A percentile compares a stretch with the other conserved stretches of the same genome.
These are phyloP conservation scores for Striga hermonthica DNA, from an alignment of 305 asterid species.

Conservation along the genomic window DNA sequence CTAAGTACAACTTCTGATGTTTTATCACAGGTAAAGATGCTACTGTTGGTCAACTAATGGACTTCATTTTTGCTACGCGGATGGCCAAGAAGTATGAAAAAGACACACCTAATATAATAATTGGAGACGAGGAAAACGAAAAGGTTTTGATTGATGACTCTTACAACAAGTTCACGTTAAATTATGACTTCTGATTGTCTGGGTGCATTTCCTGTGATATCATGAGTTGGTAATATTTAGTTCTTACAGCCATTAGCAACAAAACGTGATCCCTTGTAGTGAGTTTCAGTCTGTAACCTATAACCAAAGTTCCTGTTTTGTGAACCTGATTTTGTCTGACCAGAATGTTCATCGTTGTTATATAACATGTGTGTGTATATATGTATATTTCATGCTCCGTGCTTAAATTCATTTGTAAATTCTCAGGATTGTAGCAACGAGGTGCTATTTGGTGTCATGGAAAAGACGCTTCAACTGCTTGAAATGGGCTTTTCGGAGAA, in stretches of 20 bases:
- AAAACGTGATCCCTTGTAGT: background rate
- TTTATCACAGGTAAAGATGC: slow-evolving; percentile 63
- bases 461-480: slow-evolving; percentile 74
- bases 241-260: background rate
- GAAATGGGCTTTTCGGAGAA: slow-evolving; percentile 90
- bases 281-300: slow-evolving; percentile 6
- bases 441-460: slow-evolving; percentile 81
- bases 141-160: slow-evolving; percentile 44
- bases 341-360: background rate
- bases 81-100: slow-evolving; percentile 65
- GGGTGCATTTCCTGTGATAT: background rate
- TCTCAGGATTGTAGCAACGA: slow-evolving; percentile 69
- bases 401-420: slow-evolving; percentile 28
- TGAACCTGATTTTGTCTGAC: slow-evolving; percentile 20
- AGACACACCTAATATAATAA: slow-evolving; percentile 35
- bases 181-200: slow-evolving; percentile 23
- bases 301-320: slow-evolving; percentile 12
- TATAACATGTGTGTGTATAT: background rate
- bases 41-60: slow-evolving; percentile 57
- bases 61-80: slow-evolving; percentile 79
- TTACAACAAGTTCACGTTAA: slow-evolving; percentile 9
- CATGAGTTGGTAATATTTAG: background rate
- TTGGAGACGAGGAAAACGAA: slow-evolving; percentile 39
- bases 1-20: slow-evolving; percentile 16
- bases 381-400: slow-evolving; percentile 7